These are phyloP conservation scores for Smithsoniella earleae DNA, from an alignment of 163 green algal species.

Conservation along the genomic window DNA sequence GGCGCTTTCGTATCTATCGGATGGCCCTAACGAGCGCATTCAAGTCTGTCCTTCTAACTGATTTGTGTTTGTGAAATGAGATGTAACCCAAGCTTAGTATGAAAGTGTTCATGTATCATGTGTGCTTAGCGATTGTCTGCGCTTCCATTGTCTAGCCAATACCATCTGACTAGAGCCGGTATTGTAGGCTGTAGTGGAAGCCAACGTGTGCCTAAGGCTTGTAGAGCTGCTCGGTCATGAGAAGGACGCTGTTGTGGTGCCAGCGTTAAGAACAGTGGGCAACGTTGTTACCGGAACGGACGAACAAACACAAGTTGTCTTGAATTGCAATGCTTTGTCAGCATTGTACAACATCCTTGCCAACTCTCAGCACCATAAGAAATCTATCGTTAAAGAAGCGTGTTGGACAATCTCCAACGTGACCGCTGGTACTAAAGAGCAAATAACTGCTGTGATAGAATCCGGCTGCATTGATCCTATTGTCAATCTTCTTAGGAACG, in stretches of 20 bases:
- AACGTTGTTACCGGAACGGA: conserved; percentile 99
- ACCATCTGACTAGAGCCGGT: neutral
- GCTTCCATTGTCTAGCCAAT: neutral
- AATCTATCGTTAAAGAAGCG: conserved; percentile 99
- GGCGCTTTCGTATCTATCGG: conserved; percentile 95
- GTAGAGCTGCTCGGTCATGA: conserved; percentile 89
- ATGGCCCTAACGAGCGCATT: conserved; percentile 91
- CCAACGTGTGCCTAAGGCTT: conserved; percentile 80
- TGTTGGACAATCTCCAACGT: conserved; percentile 99
- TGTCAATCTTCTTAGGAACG: conserved; percentile 70
- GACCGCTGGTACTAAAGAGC: conserved; percentile 63
- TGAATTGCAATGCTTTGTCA: conserved; percentile 87
- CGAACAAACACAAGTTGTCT: conserved; percentile 91
- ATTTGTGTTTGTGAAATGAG: neutral
- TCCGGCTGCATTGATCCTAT: conserved; percentile 80
- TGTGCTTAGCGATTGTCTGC: too few relatives aligned
- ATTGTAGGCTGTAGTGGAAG: conserved; percentile 88
- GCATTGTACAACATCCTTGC: conserved; percentile 84
- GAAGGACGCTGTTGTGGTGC: conserved; percentile 83
- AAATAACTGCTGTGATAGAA: conserved; percentile 71
- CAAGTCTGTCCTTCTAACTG: conserved; percentile 33
- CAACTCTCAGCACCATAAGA: conserved; percentile 71
- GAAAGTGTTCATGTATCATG: too few relatives aligned
- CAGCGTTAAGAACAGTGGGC: conserved; percentile 90
- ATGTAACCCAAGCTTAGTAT: neutral